These are phyloP conservation scores for Yamadazyma sp. DNA, from an alignment of 805 yeast species.

Conservation along the genomic window DNA sequence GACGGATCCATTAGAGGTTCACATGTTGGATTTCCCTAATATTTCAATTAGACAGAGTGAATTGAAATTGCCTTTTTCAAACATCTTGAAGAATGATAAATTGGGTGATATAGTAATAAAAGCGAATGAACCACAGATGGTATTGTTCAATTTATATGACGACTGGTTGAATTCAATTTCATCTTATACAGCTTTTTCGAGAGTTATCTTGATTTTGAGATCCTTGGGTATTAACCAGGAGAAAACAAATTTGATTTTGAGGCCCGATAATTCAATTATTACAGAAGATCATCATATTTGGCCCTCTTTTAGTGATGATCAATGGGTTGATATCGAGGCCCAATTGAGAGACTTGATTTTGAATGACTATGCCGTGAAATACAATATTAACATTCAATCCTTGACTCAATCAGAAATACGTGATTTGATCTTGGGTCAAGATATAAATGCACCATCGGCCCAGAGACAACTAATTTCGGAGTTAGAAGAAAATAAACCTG, in stretches of 20 bases:
- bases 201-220: constrained; percentile 78
- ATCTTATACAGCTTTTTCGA: constrained; percentile 89
- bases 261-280: constrained; percentile 67
- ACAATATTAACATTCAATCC: constrained; percentile 80
- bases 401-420: constrained; percentile 91
- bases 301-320: constrained; percentile 87
- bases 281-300: constrained; percentile 83
- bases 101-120: constrained; percentile 72
- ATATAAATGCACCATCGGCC: constrained; percentile 83
- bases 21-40: constrained; percentile 94
- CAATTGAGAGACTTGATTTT: constrained; percentile 85
- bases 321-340: constrained; percentile 88
- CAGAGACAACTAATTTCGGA: constrained; percentile 83
- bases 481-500: constrained; percentile 47
- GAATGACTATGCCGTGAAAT: constrained; percentile 78
- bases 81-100: constrained; percentile 79
- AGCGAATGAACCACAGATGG: constrained; percentile 94
- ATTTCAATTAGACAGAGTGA: constrained; percentile 87
- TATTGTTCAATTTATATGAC: constrained; percentile 84
- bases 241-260: constrained; percentile 66
- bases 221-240: constrained; percentile 78
- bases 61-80: constrained; percentile 81
- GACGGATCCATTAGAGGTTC: constrained; percentile 92
- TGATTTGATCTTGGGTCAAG: constrained; percentile 92
- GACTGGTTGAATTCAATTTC: constrained; percentile 87